Base-by-base conservation (phyloP, 2,329 filamentous ascomycete species). In the Parasarocladium wereldwijsianum region DNA sequence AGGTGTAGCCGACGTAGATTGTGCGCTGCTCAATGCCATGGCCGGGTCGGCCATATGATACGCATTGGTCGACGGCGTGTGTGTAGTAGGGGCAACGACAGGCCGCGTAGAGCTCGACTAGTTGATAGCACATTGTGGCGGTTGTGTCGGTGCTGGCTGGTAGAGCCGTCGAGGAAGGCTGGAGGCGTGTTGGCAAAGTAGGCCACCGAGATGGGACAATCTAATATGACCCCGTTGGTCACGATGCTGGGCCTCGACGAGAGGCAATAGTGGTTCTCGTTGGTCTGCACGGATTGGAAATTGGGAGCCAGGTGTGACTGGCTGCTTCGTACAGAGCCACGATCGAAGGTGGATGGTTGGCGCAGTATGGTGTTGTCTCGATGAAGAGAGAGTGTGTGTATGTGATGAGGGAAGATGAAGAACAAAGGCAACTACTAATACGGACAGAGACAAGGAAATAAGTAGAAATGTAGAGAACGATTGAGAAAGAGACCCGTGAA, bases 61-160 rank as follows among this genome's bases (percentile, higher is more conserved):
- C 63, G 50, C 85, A 93, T 36, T 80, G 78, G 47, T 93, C 85
- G 43, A 93, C 66, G 27, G 81, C 75, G 51, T 93, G 86, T 46
- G 77, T 68, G 62, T 87, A 83, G 63, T 93, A 92, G 43, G 87
- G 66, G 57, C 85, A 93, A 39, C 75, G 70, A 65, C 85, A 93
- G 33, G 78, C 81, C 32, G 84, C 76, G 62, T 85, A 93, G 35
- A 82, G 67, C 54, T 93, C 85, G 43, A 87, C 63, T 37, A 93
- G 58, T 57, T 86, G 81, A 47, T 83, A 86, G 49, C 85, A 93
- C 85, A 93, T 93, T 37, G 40, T 63, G 51, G 30, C 16, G 31
- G 27, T 39, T 26, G 4, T 10, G 17, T 20, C 17, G 8, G 13
- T 9, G 17, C 24, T n/a, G 9, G 24, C 8, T 9, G 24, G 13